Conservation (phyloP, 208 protist species). For the Leishmania lainsoni region DNA sequence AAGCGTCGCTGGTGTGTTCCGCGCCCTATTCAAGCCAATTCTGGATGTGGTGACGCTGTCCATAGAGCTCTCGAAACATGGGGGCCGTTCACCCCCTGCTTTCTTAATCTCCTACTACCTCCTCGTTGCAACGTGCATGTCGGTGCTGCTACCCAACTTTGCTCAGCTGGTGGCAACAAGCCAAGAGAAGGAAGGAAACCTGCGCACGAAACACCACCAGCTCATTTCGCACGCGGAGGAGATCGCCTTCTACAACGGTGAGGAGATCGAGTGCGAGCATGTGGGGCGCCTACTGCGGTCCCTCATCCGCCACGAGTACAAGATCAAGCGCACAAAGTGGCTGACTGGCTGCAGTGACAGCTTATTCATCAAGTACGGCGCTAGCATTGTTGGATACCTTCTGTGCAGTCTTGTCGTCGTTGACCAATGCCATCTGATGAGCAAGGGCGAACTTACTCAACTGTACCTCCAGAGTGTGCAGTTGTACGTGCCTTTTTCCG, state of each 20-base stretch:
- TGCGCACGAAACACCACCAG: conserved; percentile 80
- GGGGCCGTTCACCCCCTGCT: conserved; percentile 54
- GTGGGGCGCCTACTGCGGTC: conserved; percentile 66
- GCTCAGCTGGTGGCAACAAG: conserved; percentile 57
- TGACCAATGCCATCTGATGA: conserved; percentile 39
- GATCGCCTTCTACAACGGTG: conserved; percentile 91
- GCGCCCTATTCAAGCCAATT: conserved; percentile 74
- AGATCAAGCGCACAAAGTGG: conserved; percentile 81
- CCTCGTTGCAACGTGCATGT: conserved; percentile 60
- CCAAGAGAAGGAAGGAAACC: conserved; percentile 82
- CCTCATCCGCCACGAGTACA: conserved; percentile 63
- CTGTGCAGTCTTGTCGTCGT: conserved; percentile 69
- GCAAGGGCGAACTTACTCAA: conserved; percentile 57
- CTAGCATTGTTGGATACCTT: conserved; percentile 68
- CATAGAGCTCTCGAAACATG: conserved; percentile 48
- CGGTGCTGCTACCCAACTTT: conserved; percentile 72
- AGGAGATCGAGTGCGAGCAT: conserved; percentile 77
- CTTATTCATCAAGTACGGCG: conserved; percentile 80
- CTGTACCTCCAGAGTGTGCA: conserved; percentile 71
- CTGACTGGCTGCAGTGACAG: conserved; percentile 56
- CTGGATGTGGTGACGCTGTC: conserved; percentile 85
- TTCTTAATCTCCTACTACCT: conserved; percentile 81
- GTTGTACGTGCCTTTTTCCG: conserved; percentile 78
- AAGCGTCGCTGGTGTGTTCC: conserved; percentile 70
- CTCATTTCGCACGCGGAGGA: conserved; percentile 88